Evolutionary conservation across 2,329 filamentous ascomycete species (phyloP), one percentile per base, ranked within the genome.

Genomic region (Fusarium coicis): DNA sequence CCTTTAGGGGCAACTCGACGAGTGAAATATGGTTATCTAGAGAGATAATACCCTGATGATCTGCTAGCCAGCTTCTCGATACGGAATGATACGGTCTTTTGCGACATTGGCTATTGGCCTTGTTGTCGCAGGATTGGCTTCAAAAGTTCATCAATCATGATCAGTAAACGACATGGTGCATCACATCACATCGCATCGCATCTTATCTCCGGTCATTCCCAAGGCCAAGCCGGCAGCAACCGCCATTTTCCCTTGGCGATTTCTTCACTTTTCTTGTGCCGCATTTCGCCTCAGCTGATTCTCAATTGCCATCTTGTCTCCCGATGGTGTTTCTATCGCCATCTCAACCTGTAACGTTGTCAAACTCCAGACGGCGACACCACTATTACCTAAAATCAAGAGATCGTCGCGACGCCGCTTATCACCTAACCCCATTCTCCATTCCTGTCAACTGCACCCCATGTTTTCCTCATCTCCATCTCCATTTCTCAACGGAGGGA

Each of bases 161-260:
- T 40, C 39, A 34, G 23, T 63, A 36, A 52, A 43, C 39, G 53
- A 43, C 32, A 43, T 15, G n/a, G 16, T 23, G 15, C 23, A 23
- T 28, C n/a, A 7, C n/a, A 46, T 46, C 43, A 5, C n/a, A 46
- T 46, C 44, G 14, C 23, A 32, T 21, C 30, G 12, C 34, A 28
- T 12, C n/a, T 68, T 72, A 72, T 72, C 69, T 55, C 66, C 68
- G 54, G 49, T 18, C 66, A 70, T 66, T 70, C 19, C 66, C 65
- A 39, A 21, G 36, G 66, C 66, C 66, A 69, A 69, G 66, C 66
- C 66, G 66, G 66, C 36, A 56, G 57, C 50, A 52, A 43, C 61
- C 66, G 60, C n/a, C 28, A 42, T 30, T 42, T 63, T 26, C 28
- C 36, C 66, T 70, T 70, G 53, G 66, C 54, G 39, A 52, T 44